Evolutionary conservation across 1,284 basidiomycete genomes (phyloP), one percentile per base, ranked within the genome.

Genomic region (Somion occarium): DNA sequence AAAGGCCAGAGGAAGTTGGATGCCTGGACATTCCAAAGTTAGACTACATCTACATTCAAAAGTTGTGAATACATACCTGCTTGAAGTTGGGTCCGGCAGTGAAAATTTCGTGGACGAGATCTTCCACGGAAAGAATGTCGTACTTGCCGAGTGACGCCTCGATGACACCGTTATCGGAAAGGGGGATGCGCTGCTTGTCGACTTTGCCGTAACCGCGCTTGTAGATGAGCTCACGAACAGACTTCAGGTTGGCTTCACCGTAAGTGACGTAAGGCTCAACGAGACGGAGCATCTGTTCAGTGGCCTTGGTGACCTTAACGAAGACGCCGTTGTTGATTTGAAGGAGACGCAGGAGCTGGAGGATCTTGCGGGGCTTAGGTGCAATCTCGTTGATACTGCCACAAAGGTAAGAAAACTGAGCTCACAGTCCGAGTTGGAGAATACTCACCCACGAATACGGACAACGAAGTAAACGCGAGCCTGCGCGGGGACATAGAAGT

Each of bases 291-390:
- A 98, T 98, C 73, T 98, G 93, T 65, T 91, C 84, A 51, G 95
- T 98, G 38, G 97, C 95, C 75, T 84, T 93, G 67, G 93, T 99
- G 55, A 93, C 93, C 59, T 95, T 95, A 70, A 99, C 84, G 68
- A 99, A 99, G 55, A 99, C 89, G 75, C 96, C 97, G 70, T 97
- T 98, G 88, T 99, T 99, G 81, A 99, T 99, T 74, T 99, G 97
- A 61, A 98, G 86, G 57, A 99, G 86, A 66, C 96, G 93, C 69
- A 99, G 90, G 59, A 99, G 88, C 73, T 99, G 96, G 67, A 99
- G 77, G 70, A 99, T 98, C 83, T 99, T 99, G 72, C 94, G 89
- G 64, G 96, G 97, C 78, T 99, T 99, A 58, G 96, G 96, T 55
- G 96, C 93, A 69, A 99, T 96, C 73, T 98, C 94, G 76, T 96